Base-by-base conservation (phyloP, 371 early-diverging fungal species). In the Gilbertella persicaria region DNA sequence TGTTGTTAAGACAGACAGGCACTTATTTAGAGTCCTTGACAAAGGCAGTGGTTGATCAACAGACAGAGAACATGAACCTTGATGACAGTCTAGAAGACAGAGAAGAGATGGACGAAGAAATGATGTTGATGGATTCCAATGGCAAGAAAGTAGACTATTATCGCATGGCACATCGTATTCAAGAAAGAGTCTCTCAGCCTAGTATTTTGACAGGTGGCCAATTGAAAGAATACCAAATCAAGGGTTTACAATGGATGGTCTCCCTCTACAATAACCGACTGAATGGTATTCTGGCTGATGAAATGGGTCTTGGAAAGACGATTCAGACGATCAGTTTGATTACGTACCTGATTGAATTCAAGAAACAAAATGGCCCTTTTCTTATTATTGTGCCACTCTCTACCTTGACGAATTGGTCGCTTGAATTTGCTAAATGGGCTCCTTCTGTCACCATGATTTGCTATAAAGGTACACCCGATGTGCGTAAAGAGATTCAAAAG, bases 341-440 rank as follows among this genome's bases (percentile, higher is more conserved):
- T 39, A 91, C 95, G 25, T 94, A 93, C 62, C 70, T 99, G 55
- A 91, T 96, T 53, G 97, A 97, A 56, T 82, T 78, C 56, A 96
- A 96, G 77, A 83, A 85, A 60, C 93, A 94, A 64, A 82, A 84
- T 50, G 98, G 98, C 4, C 99, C 99, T 10, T 97, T 84, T 62
- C 69, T 99, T 41, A 87, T 99, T 51, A 88, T 96, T 58, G 93
- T 96, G 5, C 96, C 96, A n/a, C 72, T 95, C 46, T 94, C 95
- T 19, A 98, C 97, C 5, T 72, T 98, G 53, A 90, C 95, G 17
- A 99, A 99, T 75, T 99, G 99, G 99, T 80, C 85, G 4, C 67
- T 91, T 41, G 99, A 99, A 75, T 98, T 99, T 71, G 95, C 92
- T 49, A 95, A 95, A 75, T 99, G 98, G 98, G 97, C 98, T 7